These are phyloP conservation scores for Pleurotus tuoliensis DNA, from an alignment of 768 basidiomycete genomes.

Conservation along the genomic window DNA sequence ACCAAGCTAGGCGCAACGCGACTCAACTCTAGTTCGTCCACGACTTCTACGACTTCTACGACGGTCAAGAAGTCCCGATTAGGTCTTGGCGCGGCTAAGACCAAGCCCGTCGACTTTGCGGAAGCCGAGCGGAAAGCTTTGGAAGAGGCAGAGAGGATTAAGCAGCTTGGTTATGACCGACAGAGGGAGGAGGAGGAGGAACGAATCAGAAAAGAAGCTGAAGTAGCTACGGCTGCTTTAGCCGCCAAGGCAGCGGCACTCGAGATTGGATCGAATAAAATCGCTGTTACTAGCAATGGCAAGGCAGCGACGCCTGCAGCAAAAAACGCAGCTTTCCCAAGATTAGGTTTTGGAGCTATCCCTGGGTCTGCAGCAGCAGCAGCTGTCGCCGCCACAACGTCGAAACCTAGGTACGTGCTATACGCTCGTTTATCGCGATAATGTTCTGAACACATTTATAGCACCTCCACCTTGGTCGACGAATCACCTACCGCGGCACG, in stretches of 20 bases:
- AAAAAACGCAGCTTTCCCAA: constrained; percentile 43
- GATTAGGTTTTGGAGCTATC: constrained; percentile 82
- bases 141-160: constrained; percentile 90
- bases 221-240: constrained; percentile 36
- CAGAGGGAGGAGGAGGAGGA: constrained; percentile 83
- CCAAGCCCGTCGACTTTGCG: constrained; percentile 87
- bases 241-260: constrained; percentile 19
- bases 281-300: constrained; percentile 18
- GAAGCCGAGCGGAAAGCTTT: constrained; percentile 87
- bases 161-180: constrained; percentile 89
- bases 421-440: constrained; percentile 1
- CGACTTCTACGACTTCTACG: constrained; percentile 20
- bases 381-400: constrained; percentile 35
- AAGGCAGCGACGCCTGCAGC: background rate
- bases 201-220: constrained; percentile 59
- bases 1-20: constrained; percentile 24
- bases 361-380: constrained; percentile 58
- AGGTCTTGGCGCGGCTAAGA: constrained; percentile 79
- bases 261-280: constrained; percentile 32
- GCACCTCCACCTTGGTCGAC: constrained; percentile 26
- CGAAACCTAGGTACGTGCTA: constrained; percentile 28
- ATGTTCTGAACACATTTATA: background rate
- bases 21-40: constrained; percentile 32
- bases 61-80: constrained; percentile 63
- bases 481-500: constrained; percentile 77